Percentiles rank a stretch among this genome's conserved stretches.
Conservation (phyloP, 1,284 basidiomycete species). For the Xerocomus minutiporus region DNA sequence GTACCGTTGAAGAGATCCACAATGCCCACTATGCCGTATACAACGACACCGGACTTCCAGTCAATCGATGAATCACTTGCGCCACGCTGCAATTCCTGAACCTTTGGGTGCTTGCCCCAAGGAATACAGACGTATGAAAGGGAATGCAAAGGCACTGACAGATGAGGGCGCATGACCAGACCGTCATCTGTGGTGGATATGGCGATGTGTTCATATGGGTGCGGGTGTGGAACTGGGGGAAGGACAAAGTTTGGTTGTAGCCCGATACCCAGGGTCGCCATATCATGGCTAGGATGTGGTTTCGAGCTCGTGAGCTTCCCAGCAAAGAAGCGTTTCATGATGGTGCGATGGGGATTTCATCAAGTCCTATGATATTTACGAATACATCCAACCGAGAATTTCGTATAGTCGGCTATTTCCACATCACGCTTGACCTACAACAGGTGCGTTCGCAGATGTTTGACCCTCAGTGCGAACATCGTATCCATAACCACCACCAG, state of each 20-base stretch:
- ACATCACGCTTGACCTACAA: slow-evolving; percentile 19
- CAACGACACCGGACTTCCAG: slow-evolving; percentile 54
- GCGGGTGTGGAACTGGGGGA: slow-evolving; percentile 67
- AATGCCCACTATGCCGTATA: slow-evolving; percentile 70
- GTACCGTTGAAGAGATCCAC: slow-evolving; percentile 66
- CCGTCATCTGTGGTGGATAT: slow-evolving; percentile 56
- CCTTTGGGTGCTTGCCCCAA: slow-evolving; percentile 56
- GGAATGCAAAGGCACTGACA: slow-evolving; percentile 34
- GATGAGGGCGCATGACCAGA: slow-evolving; percentile 57
- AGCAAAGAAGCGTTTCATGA: slow-evolving; percentile 28
- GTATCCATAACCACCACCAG: slow-evolving; percentile 72
- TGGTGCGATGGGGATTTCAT: not conserved
- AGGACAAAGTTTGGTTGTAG: slow-evolving; percentile 61
- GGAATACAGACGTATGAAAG: slow-evolving; percentile 48
- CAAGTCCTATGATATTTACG: not conserved
- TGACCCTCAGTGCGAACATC: slow-evolving; percentile 51
- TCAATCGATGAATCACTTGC: slow-evolving; percentile 33
- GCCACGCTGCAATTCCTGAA: slow-evolving; percentile 49
- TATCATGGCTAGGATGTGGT: slow-evolving; percentile 8
- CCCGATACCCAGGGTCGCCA: slow-evolving; percentile 22
- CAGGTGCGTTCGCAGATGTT: slow-evolving; percentile 21
- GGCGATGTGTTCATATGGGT: slow-evolving; percentile 63
- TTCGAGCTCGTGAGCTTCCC: slow-evolving; percentile 7
- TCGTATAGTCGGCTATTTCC: slow-evolving; percentile 4
- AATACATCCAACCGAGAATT: not conserved